These are phyloP conservation scores for Dothistroma pini DNA, from an alignment of 2,329 filamentous ascomycete species.

Conservation along the genomic window DNA sequence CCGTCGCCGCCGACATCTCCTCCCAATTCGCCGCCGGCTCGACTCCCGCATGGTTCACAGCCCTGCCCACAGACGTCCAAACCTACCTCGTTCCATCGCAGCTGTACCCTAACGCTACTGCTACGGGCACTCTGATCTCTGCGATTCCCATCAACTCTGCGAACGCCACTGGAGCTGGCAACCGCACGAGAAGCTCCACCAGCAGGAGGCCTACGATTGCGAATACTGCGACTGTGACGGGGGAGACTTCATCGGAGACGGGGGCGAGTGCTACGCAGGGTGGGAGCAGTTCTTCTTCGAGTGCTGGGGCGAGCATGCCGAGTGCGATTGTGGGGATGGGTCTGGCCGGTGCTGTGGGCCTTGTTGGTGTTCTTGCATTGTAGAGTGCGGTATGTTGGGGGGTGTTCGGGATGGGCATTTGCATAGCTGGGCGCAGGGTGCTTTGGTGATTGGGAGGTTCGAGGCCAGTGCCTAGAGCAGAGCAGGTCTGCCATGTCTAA, in stretches of 20 bases:
- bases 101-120: constrained; percentile 24
- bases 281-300: constrained; percentile 10
- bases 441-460: background rate
- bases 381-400: background rate
- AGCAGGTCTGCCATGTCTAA: background rate
- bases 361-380: constrained; percentile 13
- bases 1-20: constrained; percentile 41
- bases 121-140: constrained; percentile 11
- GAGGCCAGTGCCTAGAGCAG: background rate
- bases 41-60: constrained; percentile 45
- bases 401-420: background rate
- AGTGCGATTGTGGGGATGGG: constrained; percentile 37
- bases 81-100: constrained; percentile 37
- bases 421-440: background rate
- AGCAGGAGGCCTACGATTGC: constrained; percentile 6
- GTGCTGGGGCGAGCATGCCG: constrained; percentile 31
- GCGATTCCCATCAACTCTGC: constrained; percentile 3
- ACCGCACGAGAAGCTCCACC: constrained; percentile 2
- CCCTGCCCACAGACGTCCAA: constrained; percentile 45
- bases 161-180: constrained; percentile 4
- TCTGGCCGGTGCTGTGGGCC: constrained; percentile 6
- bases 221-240: constrained; percentile 1
- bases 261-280: background rate
- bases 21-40: constrained; percentile 43
- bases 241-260: background rate